Base-by-base conservation (phyloP, 2,329 filamentous ascomycete genomes). In the Ceratocystiopsis minuta region DNA sequence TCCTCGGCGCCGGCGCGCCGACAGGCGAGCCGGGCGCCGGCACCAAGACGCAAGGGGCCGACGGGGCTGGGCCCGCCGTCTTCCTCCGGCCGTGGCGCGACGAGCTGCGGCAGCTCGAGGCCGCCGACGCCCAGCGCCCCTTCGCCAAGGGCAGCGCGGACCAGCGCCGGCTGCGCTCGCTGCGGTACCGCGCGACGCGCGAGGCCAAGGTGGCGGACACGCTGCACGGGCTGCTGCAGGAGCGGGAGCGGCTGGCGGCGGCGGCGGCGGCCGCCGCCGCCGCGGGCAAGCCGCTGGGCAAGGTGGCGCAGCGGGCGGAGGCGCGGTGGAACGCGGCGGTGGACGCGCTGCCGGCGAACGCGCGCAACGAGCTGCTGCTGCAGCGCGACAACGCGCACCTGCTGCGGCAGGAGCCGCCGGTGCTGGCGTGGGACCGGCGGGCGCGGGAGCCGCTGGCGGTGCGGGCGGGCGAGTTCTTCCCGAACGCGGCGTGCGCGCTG, bases 381-480 rank as follows among this genome's bases (percentile, higher is more conserved):
- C 51, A 59, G 38, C 60, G 63, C 28, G 75, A 81, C 50, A 73
- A 76, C 52, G 55, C 66, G 37, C 68, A 71, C 48, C 49, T 68
- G 15, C 63, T 68, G 51, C 55, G 4, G 20, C 62, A 67, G 55
- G 50, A 63, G 0, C 62, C 66, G 1, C 69, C 74, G 0, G 51
- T 67, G 1, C 56, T 88, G 4, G 51, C 65, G 20, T 87, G 78
- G 74, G 84, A 93, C 56, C 66, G 70, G 2, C 75, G 86, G 15
- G 60, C 64, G 2, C 75, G 73, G 51, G 83, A 93, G 51, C 80
- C 84, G 0, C 62, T 94, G 15, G 57, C 62, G 18, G 68, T 72
- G 3, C 46, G 62, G 5, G 40, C 57, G 0, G 52, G 67, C 1
- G 86, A 93, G 49, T 78, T 84, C 51, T 83, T 67, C 55, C 84